These are phyloP conservation scores for Alternaria longipes DNA, from an alignment of 2,329 filamentous ascomycete genomes.

Conservation along the genomic window DNA sequence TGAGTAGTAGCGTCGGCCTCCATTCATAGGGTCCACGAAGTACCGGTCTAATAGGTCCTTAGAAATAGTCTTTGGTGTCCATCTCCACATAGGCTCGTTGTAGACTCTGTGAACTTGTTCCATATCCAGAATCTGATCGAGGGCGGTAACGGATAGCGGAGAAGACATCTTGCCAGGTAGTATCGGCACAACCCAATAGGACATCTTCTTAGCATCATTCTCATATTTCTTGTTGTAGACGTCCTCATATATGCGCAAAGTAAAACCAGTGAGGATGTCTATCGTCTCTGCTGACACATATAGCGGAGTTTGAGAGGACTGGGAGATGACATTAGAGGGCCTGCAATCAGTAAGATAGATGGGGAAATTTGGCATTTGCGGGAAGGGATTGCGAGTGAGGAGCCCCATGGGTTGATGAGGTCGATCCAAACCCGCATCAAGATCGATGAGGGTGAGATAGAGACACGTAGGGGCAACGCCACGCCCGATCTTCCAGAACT, in stretches of 20 bases:
- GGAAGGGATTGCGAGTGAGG: conserved; percentile 72
- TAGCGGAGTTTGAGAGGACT: conserved; percentile 57
- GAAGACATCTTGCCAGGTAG: conserved; percentile 7
- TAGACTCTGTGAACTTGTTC: conserved; percentile 58
- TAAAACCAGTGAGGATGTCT: conserved; percentile 73
- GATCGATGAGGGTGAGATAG: conserved; percentile 68
- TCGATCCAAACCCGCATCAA: conserved; percentile 68
- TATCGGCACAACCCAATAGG: conserved; percentile 83
- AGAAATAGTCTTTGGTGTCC: conserved; percentile 54
- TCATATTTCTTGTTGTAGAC: conserved; percentile 90
- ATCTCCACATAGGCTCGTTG: conserved; percentile 54
- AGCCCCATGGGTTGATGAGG: conserved; percentile 72
- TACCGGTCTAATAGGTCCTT: conserved; percentile 60
- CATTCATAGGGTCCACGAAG: conserved; percentile 65
- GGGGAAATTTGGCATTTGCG: conserved; percentile 71
- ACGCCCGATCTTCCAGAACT: conserved; percentile 68
- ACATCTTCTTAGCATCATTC: conserved; percentile 68
- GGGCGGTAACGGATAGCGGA: conserved; percentile 6
- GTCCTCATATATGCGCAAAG: conserved; percentile 78
- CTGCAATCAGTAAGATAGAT: conserved; percentile 75
- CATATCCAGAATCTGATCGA: conserved; percentile 68
- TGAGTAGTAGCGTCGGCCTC: conserved; percentile 67
- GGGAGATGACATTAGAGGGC: conserved; percentile 66
- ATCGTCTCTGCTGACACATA: conserved; percentile 57
- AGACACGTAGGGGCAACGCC: conserved; percentile 62